These are phyloP conservation scores for Russula sp. DNA, from an alignment of 768 basidiomycete species.

Conservation along the genomic window DNA sequence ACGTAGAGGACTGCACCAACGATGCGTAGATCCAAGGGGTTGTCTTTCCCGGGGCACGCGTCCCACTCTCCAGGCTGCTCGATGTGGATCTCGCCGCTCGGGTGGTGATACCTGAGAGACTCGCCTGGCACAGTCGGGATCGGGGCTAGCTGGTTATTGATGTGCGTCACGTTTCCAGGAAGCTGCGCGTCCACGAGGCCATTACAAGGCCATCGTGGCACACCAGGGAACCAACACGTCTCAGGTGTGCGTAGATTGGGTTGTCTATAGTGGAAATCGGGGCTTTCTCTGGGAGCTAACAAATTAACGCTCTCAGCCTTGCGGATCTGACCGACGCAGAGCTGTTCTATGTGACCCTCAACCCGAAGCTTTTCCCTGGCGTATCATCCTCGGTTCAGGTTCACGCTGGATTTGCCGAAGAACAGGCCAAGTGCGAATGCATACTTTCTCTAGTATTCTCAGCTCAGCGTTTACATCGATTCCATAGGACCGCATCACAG, in stretches of 20 bases:
- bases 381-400: constrained; percentile 35
- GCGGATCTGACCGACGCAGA: background rate
- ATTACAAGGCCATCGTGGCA: constrained; percentile 47
- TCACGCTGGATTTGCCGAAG: constrained; percentile 48
- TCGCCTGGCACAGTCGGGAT: constrained; percentile 42
- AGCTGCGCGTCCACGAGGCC: constrained; percentile 25
- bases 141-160: constrained; percentile 33
- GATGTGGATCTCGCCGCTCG: constrained; percentile 48
- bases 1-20: background rate
- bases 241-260: background rate
- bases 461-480: too few species aligned
- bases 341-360: background rate
- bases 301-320: background rate
- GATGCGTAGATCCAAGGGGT: background rate
- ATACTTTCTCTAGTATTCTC: background rate
- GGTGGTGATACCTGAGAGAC: constrained; percentile 30
- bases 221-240: constrained; percentile 50
- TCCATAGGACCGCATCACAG: constrained; percentile 33
- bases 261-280: background rate
- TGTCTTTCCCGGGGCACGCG: constrained; percentile 35
- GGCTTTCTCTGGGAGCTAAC: background rate
- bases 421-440: constrained; percentile 34
- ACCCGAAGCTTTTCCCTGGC: background rate
- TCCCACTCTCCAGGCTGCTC: constrained; percentile 34
- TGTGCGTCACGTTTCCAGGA: constrained; percentile 26